Evolutionary conservation across 371 early-diverging fungal species (phyloP).

Genomic region (Haplosporangium sp.): DNA sequence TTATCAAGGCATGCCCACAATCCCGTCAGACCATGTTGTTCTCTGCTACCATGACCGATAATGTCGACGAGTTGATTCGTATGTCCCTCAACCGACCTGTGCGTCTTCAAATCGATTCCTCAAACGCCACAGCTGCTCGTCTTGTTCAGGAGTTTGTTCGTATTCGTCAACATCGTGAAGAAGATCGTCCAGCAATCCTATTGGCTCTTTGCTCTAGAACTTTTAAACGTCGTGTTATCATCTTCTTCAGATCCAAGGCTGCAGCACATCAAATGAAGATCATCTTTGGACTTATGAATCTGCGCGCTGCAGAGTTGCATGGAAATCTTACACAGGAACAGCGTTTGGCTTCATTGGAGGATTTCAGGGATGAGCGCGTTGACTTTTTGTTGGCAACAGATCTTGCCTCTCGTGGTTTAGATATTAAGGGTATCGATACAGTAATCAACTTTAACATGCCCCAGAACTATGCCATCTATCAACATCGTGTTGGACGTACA

Average conservation of each 20-base stretch:
- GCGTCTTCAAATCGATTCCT: constrained; percentile 89
- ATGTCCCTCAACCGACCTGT: constrained; percentile 93
- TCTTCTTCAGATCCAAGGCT: constrained; percentile 95
- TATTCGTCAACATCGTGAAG: constrained; percentile 87
- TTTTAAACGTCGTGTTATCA: constrained; percentile 81
- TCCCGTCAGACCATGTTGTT: constrained; percentile 98
- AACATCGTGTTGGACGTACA: constrained; percentile 99
- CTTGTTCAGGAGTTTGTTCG: constrained; percentile 97
- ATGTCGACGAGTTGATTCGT: constrained; percentile 95
- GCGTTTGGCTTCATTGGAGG: constrained; percentile 91
- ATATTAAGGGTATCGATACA: constrained; percentile 98
- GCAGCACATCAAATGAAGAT: constrained; percentile 98
- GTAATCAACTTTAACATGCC: constrained; percentile 99
- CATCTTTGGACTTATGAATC: constrained; percentile 90
- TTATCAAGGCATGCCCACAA: constrained; percentile 91
- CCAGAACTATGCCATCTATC: constrained; percentile 92
- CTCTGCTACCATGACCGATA: constrained; percentile 99
- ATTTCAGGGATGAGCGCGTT: constrained; percentile 90
- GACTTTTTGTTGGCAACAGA: constrained; percentile 98
- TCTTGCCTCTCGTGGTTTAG: constrained; percentile 99
- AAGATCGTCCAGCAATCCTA: constrained; percentile 87
- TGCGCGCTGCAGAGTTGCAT: constrained; percentile 97
- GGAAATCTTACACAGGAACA: constrained; percentile 97
- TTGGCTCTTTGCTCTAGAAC: constrained; percentile 86
- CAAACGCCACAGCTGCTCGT: constrained; percentile 80